phyloP scores from a whole-genome alignment of 2,329 filamentous ascomycete species.

The Pyrenochaeta sp. region DNA sequence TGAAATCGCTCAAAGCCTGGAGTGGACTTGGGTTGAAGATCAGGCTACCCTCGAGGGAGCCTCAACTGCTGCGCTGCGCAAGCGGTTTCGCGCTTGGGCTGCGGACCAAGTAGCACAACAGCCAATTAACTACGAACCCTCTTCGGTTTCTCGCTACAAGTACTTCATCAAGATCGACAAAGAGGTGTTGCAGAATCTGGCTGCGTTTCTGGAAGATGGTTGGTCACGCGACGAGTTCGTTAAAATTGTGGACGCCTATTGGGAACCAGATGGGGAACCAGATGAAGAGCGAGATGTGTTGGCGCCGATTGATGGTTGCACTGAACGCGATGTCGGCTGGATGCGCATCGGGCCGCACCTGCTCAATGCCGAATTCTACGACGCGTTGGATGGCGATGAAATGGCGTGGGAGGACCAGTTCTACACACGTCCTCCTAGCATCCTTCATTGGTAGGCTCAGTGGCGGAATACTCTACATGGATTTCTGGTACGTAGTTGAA shows the following conservation, averaged over 20 bases:
- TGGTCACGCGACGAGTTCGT: conserved; percentile 4
- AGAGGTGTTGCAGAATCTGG: conserved; percentile 9
- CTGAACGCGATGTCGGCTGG: conserved; percentile 11
- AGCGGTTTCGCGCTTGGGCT: conserved; percentile 9
- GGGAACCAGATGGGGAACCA: conserved; percentile 6
- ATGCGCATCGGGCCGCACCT: conserved; percentile 12
- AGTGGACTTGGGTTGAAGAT: conserved; percentile 13
- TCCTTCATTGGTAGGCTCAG: neutral
- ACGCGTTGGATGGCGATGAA: conserved; percentile 7
- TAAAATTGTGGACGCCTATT: conserved; percentile 6
- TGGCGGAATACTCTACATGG: too few species aligned
- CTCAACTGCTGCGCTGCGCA: conserved; percentile 9
- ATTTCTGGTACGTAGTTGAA: too few species aligned
- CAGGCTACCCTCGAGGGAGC: conserved; percentile 5
- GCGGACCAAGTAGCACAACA: conserved; percentile 7
- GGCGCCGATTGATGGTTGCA: conserved; percentile 10
- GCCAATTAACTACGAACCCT: conserved; percentile 3
- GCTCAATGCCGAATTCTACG: conserved; percentile 9
- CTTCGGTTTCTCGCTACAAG: conserved; percentile 8
- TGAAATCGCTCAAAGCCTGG: conserved; percentile 9
- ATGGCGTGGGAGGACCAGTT: conserved; percentile 2
- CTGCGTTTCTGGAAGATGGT: conserved; percentile 5
- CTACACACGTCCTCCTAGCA: conserved; percentile 9
- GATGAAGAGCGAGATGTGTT: conserved; percentile 9
- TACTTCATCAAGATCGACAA: conserved; percentile 13